Evolutionary conservation across 2,329 filamentous ascomycete genomes (phyloP).

Genomic region (Balansia obtecta): DNA sequence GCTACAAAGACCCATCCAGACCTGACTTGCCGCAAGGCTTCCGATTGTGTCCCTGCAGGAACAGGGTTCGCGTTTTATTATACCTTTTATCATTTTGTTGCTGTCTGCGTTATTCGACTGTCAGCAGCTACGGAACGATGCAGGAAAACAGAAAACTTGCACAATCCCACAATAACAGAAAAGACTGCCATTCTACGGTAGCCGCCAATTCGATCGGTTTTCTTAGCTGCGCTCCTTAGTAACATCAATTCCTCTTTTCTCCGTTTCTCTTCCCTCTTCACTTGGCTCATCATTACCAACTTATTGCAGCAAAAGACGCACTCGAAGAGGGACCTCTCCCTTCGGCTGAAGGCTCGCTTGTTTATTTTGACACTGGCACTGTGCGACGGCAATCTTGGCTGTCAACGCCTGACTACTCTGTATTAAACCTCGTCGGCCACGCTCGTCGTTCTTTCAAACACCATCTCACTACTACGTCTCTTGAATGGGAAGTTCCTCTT

Average conservation of each 20-base stretch:
- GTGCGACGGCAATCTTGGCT: neutral
- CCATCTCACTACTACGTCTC: neutral
- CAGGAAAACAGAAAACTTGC: neutral
- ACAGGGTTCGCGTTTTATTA: conserved; percentile 22
- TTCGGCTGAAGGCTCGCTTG: neutral
- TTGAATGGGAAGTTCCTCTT: neutral
- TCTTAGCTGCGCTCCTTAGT: conserved; percentile 13
- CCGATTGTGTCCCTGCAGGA: conserved; percentile 29
- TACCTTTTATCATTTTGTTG: neutral
- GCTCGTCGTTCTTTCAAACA: neutral
- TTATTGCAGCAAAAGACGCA: conserved; percentile 3
- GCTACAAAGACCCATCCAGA: conserved; percentile 38
- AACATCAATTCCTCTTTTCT: neutral
- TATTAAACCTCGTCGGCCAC: neutral
- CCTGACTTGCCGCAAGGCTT: conserved; percentile 53
- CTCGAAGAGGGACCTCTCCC: neutral
- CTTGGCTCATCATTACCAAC: neutral
- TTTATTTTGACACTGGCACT: neutral
- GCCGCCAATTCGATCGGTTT: conserved; percentile 7
- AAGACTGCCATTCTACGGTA: conserved; percentile 8
- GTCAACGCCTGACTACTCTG: neutral
- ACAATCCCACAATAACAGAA: neutral
- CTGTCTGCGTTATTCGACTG: neutral
- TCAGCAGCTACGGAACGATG: neutral
- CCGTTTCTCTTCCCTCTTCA: conserved; percentile 11